phyloP scores from a whole-genome alignment of 441 rosid genomes.

The Bruguiera hainesii region DNA sequence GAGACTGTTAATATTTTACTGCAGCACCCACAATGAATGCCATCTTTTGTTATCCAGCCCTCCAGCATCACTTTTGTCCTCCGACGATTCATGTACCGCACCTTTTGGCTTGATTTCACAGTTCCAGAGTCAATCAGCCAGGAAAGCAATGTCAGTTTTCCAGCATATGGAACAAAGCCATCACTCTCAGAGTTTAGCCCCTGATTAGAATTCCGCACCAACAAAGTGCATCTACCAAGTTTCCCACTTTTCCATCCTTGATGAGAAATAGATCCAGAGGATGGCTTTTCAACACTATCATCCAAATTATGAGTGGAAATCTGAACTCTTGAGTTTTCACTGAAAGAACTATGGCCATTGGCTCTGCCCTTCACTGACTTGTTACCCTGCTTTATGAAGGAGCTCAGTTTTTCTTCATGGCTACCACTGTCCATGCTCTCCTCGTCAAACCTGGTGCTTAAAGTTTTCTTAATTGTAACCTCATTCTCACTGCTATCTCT shows the following conservation, averaged over 20 bases:
- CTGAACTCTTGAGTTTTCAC: slow-evolving; percentile 37
- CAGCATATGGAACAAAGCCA: slow-evolving; percentile 79
- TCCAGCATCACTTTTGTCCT: slow-evolving; percentile 75
- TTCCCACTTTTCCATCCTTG: slow-evolving; percentile 76
- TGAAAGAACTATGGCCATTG: slow-evolving; percentile 34
- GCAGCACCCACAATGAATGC: slow-evolving; percentile 96
- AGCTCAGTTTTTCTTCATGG: slow-evolving; percentile 69
- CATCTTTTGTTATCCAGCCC: slow-evolving; percentile 93
- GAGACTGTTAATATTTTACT: slow-evolving; percentile 81
- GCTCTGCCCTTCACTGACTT: slow-evolving; percentile 49
- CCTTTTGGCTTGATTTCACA: slow-evolving; percentile 83
- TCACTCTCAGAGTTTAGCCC: slow-evolving; percentile 58
- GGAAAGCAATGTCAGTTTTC: slow-evolving; percentile 78
- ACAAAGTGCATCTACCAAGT: slow-evolving; percentile 80
- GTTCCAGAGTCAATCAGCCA: slow-evolving; percentile 88
- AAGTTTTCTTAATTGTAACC: slow-evolving; percentile 37
- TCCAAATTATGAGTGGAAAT: slow-evolving; percentile 27
- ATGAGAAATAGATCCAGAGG: slow-evolving; percentile 45
- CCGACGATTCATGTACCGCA: slow-evolving; percentile 81
- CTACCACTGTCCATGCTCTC: slow-evolving; percentile 59
- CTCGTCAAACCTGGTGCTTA: slow-evolving; percentile 42
- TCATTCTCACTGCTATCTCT: slow-evolving; percentile 46
- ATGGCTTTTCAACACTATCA: slow-evolving; percentile 35
- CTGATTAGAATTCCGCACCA: slow-evolving; percentile 68
- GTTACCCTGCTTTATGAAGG: slow-evolving; percentile 52